Evolutionary conservation across 768 basidiomycete genomes (phyloP).

Genomic region (Lactarius trivialis): DNA sequence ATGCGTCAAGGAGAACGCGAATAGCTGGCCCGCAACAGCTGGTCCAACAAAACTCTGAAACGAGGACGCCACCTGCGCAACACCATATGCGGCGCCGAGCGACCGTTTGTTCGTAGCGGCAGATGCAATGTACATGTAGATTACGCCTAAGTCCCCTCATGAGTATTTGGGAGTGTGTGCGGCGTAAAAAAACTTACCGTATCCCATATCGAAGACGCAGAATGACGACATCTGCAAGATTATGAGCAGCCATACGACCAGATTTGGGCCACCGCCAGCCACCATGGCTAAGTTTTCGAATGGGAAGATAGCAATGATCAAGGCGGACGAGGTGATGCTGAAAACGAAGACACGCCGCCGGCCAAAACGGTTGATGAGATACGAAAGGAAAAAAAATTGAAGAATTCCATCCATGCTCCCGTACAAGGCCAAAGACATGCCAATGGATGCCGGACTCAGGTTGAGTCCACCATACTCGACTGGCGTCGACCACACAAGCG

Average conservation of each 20-base stretch:
- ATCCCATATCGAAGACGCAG: not conserved
- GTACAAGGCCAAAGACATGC: conserved; percentile 31
- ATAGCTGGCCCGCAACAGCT: conserved; percentile 51
- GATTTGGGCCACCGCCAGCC: not conserved
- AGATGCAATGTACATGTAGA: conserved; percentile 62
- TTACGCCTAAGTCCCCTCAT: conserved; percentile 40
- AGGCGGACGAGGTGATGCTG: conserved; percentile 25
- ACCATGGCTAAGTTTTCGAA: conserved; percentile 2
- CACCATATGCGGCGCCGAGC: conserved; percentile 63
- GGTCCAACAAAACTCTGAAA: conserved; percentile 44
- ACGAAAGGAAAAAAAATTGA: conserved; percentile 35
- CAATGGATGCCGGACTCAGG: conserved; percentile 34
- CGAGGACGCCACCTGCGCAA: conserved; percentile 33
- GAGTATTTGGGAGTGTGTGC: not conserved
- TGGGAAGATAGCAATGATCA: conserved; percentile 28
- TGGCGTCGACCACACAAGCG: conserved; percentile 39
- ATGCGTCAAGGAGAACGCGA: conserved; percentile 48
- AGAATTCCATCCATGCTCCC: conserved; percentile 34
- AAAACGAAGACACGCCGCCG: conserved; percentile 30
- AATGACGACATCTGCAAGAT: not conserved
- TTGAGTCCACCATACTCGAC: conserved; percentile 26
- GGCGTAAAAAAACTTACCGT: not conserved
- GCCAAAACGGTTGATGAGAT: conserved; percentile 31
- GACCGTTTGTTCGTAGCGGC: conserved; percentile 57
- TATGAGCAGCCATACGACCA: not conserved